Conservation (phyloP, 106 monocot genomes). For the Alisma plantagoaquatica region DNA sequence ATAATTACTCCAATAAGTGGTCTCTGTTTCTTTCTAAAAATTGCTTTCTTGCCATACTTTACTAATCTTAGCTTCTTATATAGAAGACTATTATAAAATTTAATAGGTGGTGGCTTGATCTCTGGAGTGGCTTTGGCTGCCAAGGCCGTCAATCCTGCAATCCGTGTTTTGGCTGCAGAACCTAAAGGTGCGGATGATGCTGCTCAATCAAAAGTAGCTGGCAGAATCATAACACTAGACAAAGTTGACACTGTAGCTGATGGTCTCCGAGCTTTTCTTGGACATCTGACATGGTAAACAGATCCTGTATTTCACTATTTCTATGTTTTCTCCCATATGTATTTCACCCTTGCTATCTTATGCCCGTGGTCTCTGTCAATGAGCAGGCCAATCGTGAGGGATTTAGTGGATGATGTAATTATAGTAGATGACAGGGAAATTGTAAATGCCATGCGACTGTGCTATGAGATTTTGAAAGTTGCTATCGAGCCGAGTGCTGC, state of each 20-base stretch:
- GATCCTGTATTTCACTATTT: neutral
- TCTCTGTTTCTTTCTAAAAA: constrained; percentile 14
- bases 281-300: constrained; percentile 73
- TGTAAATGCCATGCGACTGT: constrained; percentile 80
- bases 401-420: constrained; percentile 85
- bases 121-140: constrained; percentile 86
- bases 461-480: constrained; percentile 86
- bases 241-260: constrained; percentile 86
- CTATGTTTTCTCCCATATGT: too few species aligned
- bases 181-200: constrained; percentile 93
- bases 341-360: neutral
- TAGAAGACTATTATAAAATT: too few species aligned
- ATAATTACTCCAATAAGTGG: constrained; percentile 93
- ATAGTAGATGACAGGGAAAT: constrained; percentile 64
- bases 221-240: constrained; percentile 46
- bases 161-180: constrained; percentile 77
- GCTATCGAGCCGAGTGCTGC: constrained; percentile 92
- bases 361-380: neutral
- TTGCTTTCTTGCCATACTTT: neutral
- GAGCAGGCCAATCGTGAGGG: constrained; percentile 82
- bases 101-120: constrained; percentile 85
- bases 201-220: constrained; percentile 65
- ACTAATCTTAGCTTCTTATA: neutral
- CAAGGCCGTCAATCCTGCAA: constrained; percentile 80
- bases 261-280: constrained; percentile 89